Evolutionary conservation across 345 rosid genomes (phyloP), one percentile per base, ranked within the genome.

Genomic region (Euphorbia lathyris): DNA sequence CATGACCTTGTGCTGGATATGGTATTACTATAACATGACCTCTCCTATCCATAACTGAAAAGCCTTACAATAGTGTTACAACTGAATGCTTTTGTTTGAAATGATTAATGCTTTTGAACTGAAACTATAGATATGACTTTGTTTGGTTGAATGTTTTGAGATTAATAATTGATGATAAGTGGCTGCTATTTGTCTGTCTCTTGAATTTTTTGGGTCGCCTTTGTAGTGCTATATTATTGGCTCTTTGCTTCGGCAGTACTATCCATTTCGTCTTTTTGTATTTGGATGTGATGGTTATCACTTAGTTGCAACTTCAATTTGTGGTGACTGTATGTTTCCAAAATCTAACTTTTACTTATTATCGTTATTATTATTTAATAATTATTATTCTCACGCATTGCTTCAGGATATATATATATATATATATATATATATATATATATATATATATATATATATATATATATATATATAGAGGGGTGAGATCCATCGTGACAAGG

Each of bases 1-100:
- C 68, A 65, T 65, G 68, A 10, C 68, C 68, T 27, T 65, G 83
- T 43, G 75, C 81, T 12, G 84, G 81, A 50, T 29, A 76, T 30
- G 84, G 67, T 34, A 78, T 20, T 5, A 62, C 77, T 4, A 83
- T 20, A 4, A 76, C 77, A 64, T 76, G 80, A 0, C 77, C 55
- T 58, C 29, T 67, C 69, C 34, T 63, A 10, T 0, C 72, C 81
- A 74, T 77, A 0, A 12, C 42, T 8, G 26, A 1, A 51, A 22
- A 34, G 38, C 17, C 19, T 13, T 40, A 40, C 43, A 4, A 40
- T 9, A 40, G 43, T 40, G 10, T 40, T 7, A 45, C 3, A 14
- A 45, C 19, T 45, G 2, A 45, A 45, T 12, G 13, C 19, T 45
- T 12, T 14, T 13, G 38, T 34, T 43, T 9, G n/a, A n/a, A n/a